Evolutionary conservation across 495 filamentous ascomycete genomes (phyloP), one percentile per base, ranked within the genome.

Genomic region (Cairneyella variabilis): DNA sequence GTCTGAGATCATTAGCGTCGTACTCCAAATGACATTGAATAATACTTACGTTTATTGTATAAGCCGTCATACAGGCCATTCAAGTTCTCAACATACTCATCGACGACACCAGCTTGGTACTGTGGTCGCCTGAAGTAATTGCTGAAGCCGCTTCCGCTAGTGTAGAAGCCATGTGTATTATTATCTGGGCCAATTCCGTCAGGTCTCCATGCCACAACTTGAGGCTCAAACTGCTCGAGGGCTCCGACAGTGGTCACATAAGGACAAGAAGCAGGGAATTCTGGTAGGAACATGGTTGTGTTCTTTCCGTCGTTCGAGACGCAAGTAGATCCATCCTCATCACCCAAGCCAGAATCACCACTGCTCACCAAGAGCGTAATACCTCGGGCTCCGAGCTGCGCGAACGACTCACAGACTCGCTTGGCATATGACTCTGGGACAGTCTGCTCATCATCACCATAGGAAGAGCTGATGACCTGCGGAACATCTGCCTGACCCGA

Each of bases 171-270:
- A 57, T 58, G 75, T 59, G 28, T 71, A 66, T 54, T 76, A 66
- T 38, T 38, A 20, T 51, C 43, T 0, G 52, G 23, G 32, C 48
- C 56, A 21, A 52, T 23, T 6, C 84, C 88, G 0, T 76, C 74
- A 23, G 80, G 82, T 55, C 82, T 85, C 25, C 55, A 63, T 16
- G 82, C 74, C 6, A 77, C 84, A 12, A 67, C 74, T 36, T 83
- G 68, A 18, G 83, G 82, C 9, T 84, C 64, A 1, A 77, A 69
- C 16, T 75, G 68, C 22, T 71, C 66, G 0, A 84, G 88, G 4
- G 83, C 87, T n/a, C 88, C 89, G 3, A 91, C 86, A 0, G 83
- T 71, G 0, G 89, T 95, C 3, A 92, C 83, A 59, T 83, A 92
- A 0, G 89, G 89, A 59, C 89, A 93, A n/a, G 77, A 74, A 1